Percentiles rank a stretch among this genome's conserved stretches.
Evolutionary conservation across 257 asterid genomes (phyloP).

Genomic region (Ballota nigra): DNA sequence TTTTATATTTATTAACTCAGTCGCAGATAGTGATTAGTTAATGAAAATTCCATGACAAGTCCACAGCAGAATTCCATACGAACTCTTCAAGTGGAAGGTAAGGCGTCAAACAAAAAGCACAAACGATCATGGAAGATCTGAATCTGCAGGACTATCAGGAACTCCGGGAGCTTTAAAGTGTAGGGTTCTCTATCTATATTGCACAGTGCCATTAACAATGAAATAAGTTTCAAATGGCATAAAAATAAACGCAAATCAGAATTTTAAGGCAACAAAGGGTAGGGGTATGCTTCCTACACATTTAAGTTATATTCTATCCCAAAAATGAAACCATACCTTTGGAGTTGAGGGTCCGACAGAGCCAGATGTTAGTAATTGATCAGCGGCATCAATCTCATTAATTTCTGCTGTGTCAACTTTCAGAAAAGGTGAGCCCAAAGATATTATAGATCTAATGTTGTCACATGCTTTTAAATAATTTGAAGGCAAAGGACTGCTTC

Average conservation of each 20-base stretch:
- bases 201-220: not conserved
- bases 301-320: not conserved
- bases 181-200: too few species aligned
- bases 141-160: not conserved
- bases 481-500: conserved; percentile 31
- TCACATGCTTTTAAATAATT: conserved; percentile 37
- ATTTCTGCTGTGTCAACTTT: conserved; percentile 35
- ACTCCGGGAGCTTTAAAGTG: too few species aligned
- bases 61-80: not conserved
- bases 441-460: conserved; percentile 31
- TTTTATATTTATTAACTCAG: conserved; percentile 2
- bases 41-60: not conserved
- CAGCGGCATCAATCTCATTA: conserved; percentile 37
- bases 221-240: not conserved
- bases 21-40: not conserved
- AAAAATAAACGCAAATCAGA: not conserved
- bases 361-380: conserved; percentile 34
- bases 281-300: not conserved
- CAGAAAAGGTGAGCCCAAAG: conserved; percentile 35
- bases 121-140: not conserved
- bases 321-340: conserved; percentile 54
- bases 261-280: not conserved
- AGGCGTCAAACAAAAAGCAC: not conserved
- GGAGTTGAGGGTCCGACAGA: conserved; percentile 37
- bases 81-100: not conserved